Conservation (phyloP, 306 rosid genomes). For the Lithocarpus polystachyus region DNA sequence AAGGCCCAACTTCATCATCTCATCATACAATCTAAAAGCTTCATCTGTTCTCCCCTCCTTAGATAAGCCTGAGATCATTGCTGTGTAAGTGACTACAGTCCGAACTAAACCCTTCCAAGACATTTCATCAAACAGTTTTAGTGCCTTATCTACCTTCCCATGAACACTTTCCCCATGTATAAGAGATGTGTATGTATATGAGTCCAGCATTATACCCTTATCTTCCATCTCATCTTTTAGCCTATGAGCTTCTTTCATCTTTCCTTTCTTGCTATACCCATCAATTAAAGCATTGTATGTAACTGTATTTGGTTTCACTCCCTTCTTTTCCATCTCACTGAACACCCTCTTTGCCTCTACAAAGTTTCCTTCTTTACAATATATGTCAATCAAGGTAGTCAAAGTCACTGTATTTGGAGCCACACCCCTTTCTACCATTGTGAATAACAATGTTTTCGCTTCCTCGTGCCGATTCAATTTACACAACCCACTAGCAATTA, state of each 20-base stretch:
- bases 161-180: constrained; percentile 68
- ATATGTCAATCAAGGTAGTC: constrained; percentile 63
- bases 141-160: constrained; percentile 61
- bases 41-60: constrained; percentile 75
- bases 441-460: constrained; percentile 53
- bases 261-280: constrained; percentile 61
- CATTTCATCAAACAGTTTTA: constrained; percentile 65
- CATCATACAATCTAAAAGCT: constrained; percentile 69
- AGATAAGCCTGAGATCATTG: constrained; percentile 75
- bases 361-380: constrained; percentile 81
- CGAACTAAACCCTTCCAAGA: constrained; percentile 40
- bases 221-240: constrained; percentile 53
- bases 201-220: constrained; percentile 62
- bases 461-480: constrained; percentile 49
- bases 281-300: constrained; percentile 69
- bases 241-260: constrained; percentile 53
- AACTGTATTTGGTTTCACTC: constrained; percentile 50
- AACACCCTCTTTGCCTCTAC: constrained; percentile 59
- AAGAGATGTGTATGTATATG: constrained; percentile 69
- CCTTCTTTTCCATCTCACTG: constrained; percentile 56
- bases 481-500: constrained; percentile 62
- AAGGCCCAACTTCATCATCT: constrained; percentile 60
- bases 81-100: constrained; percentile 55
- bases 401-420: constrained; percentile 53
- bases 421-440: constrained; percentile 68